phyloP scores from a whole-genome alignment of 1,284 basidiomycete genomes.

The Sphagnurus paluster region DNA sequence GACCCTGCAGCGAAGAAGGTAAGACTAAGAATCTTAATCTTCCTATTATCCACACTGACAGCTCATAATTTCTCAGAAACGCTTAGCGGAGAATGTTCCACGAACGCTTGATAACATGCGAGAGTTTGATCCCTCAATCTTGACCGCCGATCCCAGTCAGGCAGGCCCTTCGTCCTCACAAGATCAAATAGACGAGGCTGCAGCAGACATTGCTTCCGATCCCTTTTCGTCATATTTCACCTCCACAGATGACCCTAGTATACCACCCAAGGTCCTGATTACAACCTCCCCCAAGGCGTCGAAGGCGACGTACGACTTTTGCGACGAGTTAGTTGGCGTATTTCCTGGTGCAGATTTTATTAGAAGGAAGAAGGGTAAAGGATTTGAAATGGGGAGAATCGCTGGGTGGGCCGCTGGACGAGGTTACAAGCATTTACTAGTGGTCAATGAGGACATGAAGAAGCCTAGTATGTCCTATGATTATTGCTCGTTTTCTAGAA shows the following conservation, averaged over 20 bases:
- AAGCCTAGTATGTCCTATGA: constrained; percentile 74
- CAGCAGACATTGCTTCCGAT: constrained; percentile 69
- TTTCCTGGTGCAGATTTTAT: constrained; percentile 97
- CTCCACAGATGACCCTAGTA: constrained; percentile 58
- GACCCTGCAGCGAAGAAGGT: constrained; percentile 77
- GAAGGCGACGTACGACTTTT: constrained; percentile 83
- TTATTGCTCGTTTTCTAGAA: not conserved
- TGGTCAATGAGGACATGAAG: constrained; percentile 95
- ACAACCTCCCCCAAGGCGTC: constrained; percentile 90
- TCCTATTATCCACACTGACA: constrained; percentile 1
- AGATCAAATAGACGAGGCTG: constrained; percentile 53
- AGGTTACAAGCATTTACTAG: constrained; percentile 85
- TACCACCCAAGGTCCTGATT: constrained; percentile 84
- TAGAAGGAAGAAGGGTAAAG: constrained; percentile 86
- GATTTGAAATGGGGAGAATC: constrained; percentile 92
- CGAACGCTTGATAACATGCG: constrained; percentile 93
- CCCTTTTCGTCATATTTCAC: constrained; percentile 73
- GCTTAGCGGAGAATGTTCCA: constrained; percentile 83
- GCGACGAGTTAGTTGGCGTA: constrained; percentile 87
- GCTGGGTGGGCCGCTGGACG: constrained; percentile 92
- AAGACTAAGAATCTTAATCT: constrained; percentile 19
- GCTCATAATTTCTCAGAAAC: constrained; percentile 52
- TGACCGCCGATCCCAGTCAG: constrained; percentile 64
- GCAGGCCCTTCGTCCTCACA: constrained; percentile 32
- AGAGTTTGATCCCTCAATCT: constrained; percentile 84